Evolutionary conservation across 139 green algal species (phyloP).

Genomic region (Ulvella scutata): DNA sequence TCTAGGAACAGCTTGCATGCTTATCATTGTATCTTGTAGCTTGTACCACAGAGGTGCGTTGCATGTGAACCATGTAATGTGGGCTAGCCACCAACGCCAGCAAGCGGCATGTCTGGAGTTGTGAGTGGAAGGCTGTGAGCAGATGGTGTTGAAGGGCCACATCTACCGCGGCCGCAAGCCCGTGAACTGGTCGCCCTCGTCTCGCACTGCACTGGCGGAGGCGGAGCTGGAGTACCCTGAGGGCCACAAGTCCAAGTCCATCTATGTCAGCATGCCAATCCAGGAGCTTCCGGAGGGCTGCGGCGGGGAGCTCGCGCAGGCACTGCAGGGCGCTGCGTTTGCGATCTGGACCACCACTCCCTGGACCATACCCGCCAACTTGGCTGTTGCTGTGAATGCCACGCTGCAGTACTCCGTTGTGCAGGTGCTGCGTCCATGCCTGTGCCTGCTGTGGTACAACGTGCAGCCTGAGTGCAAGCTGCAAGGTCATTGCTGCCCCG

Average conservation of each 20-base stretch:
- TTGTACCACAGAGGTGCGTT: no score
- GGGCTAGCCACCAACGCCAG: no score
- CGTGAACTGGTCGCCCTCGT: slow-evolving; percentile 93
- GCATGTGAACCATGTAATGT: no score
- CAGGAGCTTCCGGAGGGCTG: not conserved
- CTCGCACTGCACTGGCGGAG: slow-evolving; percentile 87
- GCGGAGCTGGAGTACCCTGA: slow-evolving; percentile 98
- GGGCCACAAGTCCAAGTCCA: slow-evolving; percentile 61
- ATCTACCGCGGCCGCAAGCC: slow-evolving; percentile 92
- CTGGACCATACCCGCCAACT: slow-evolving; percentile 97
- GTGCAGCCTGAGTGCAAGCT: not conserved
- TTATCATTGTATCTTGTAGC: no score
- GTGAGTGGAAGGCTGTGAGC: no score
- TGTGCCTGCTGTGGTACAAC: not conserved
- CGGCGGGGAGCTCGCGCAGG: slow-evolving; percentile 5
- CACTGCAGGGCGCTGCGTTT: slow-evolving; percentile 14
- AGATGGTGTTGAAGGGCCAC: slow-evolving; percentile 92
- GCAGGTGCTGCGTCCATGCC: slow-evolving; percentile 15
- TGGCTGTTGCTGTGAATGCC: slow-evolving; percentile 88
- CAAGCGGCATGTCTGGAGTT: no score
- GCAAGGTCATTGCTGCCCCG: no score
- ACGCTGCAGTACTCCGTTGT: slow-evolving; percentile 80
- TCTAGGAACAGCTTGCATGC: no score
- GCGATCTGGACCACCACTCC: slow-evolving; percentile 98
- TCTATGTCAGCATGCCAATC: slow-evolving; percentile 85